Evolutionary conservation across 495 filamentous ascomycete species (phyloP), one percentile per base, ranked within the genome.

Genomic region (Xylaria sp.): DNA sequence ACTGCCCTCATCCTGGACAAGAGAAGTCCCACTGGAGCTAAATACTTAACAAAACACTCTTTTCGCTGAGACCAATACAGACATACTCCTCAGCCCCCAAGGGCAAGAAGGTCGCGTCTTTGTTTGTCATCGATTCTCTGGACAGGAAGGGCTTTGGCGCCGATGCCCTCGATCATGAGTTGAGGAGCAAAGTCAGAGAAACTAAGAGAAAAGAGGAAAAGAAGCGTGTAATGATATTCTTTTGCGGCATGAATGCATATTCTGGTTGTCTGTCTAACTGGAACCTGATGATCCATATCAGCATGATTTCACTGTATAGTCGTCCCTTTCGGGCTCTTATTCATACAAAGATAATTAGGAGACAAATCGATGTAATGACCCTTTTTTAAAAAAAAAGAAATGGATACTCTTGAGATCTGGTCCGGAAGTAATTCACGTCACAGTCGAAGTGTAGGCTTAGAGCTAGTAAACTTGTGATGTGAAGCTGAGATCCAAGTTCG

Each of bases 161-260:
- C 14, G 2, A n/a, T 37, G 9, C 24, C 8, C 19, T 59, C 21
- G 17, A 7, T 37, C 33, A 12, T 35, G 4, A 19, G 6, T 37
- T 17, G 57, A 37, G 5, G 29, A 12, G 14, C 5, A 4, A 59
- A 59, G 11, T n/a, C 0, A 59, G 57, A 37, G 31, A 59, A 35
- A 59, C 8, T 21, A 37, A n/a, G 29, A 40, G 57, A 59, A 59
- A n/a, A 15, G 17, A 11, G 29, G 57, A 33, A 11, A 59, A 35
- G 11, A 24, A 24, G 26, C 58, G n/a, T 66, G 44, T 52, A 66
- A 66, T 52, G 31, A 24, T 52, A 35, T 52, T 52, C 52, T 37
- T 50, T 26, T 8, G 24, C 24, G 61, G 29, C 5, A 9, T 31
- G 26, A 15, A n/a, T 21, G 37, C 59, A 40, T 40, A 40, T 9